phyloP scores from a whole-genome alignment of 177 flowering plant genomes.

The Telopea speciosissima region DNA sequence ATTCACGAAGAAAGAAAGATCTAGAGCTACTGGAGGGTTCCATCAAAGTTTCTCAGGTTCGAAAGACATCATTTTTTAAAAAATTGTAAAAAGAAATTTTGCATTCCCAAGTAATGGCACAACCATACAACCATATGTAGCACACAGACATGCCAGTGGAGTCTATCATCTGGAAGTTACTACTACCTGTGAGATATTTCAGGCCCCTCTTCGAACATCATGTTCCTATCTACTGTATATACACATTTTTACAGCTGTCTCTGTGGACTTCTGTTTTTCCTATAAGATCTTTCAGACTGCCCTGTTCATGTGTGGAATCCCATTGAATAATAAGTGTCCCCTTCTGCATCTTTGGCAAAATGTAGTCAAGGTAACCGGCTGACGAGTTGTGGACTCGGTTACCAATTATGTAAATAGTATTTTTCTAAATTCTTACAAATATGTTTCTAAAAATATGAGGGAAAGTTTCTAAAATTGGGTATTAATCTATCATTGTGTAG shows the following conservation, averaged over 20 bases:
- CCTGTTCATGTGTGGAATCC: background rate
- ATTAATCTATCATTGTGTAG: too few species aligned
- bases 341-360: background rate
- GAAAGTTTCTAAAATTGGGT: too few species aligned
- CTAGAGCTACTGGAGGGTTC: conserved; percentile 45
- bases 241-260: background rate
- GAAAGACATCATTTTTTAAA: background rate
- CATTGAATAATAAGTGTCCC: background rate
- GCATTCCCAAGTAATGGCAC: background rate
- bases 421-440: too few species aligned
- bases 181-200: background rate
- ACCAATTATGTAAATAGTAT: too few species aligned
- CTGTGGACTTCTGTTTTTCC: background rate
- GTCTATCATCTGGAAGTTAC: background rate
- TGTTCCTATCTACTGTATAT: background rate
- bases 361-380: too few species aligned
- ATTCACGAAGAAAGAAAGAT: conserved; percentile 42
- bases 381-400: too few species aligned
- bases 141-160: background rate
- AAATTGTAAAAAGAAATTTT: background rate
- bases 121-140: background rate
- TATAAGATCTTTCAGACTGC: background rate
- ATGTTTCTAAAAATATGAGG: too few species aligned
- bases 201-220: background rate
- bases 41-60: conserved; percentile 37